Evolutionary conservation across 441 rosid species (phyloP).

Genomic region (Brassica balearica): DNA sequence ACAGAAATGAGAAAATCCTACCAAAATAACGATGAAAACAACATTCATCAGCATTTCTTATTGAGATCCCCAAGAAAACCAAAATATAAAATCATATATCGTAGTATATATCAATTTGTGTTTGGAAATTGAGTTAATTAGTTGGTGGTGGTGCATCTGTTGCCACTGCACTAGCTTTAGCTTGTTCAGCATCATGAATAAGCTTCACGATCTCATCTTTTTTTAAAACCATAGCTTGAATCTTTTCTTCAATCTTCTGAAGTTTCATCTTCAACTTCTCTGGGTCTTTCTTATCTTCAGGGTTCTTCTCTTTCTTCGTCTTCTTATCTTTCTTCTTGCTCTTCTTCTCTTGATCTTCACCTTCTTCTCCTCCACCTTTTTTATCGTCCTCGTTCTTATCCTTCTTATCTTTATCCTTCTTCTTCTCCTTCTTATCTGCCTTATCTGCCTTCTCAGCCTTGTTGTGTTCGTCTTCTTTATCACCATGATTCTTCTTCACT

Average conservation of each 20-base stretch:
- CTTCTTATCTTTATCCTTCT: slow-evolving; percentile 47
- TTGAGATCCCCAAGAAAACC: not conserved
- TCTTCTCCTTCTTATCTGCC: slow-evolving; percentile 50
- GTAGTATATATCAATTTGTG: too few species aligned
- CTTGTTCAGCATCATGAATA: slow-evolving; percentile 50
- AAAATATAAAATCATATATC: not conserved
- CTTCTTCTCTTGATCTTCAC: slow-evolving; percentile 56
- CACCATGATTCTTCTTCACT: slow-evolving; percentile 46
- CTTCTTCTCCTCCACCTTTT: slow-evolving; percentile 55
- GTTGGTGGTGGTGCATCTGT: slow-evolving; percentile 41
- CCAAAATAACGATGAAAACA: slow-evolving; percentile 6
- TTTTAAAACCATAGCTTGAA: slow-evolving; percentile 57
- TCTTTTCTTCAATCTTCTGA: slow-evolving; percentile 67
- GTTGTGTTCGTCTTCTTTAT: slow-evolving; percentile 39
- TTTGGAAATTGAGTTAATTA: slow-evolving; percentile 7
- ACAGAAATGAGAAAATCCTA: slow-evolving; percentile 2
- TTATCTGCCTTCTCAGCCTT: slow-evolving; percentile 49
- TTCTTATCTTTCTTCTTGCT: slow-evolving; percentile 53
- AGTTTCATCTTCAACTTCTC: slow-evolving; percentile 66
- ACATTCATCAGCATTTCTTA: slow-evolving; percentile 31
- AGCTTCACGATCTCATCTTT: slow-evolving; percentile 63
- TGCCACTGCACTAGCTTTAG: slow-evolving; percentile 10
- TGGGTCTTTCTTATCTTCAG: slow-evolving; percentile 73
- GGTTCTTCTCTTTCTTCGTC: slow-evolving; percentile 68
- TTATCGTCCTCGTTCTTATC: slow-evolving; percentile 43